Evolutionary conservation across 345 rosid genomes (phyloP).

Genomic region (Nephelium lappaceum): DNA sequence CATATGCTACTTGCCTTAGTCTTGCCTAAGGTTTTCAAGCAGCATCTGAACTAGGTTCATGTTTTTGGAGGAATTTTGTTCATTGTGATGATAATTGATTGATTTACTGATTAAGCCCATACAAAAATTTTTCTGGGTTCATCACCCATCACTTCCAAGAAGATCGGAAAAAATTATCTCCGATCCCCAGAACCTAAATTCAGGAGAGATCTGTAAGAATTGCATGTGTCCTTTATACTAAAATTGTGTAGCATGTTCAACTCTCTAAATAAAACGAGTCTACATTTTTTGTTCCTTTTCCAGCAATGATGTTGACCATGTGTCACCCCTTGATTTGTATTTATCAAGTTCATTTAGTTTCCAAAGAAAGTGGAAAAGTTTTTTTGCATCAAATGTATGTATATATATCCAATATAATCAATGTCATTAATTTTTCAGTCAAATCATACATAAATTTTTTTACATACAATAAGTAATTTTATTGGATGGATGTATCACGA

Average conservation of each 20-base stretch:
- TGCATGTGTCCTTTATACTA: not conserved
- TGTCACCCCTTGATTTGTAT: not conserved
- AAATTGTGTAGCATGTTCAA: slow-evolving; percentile 14
- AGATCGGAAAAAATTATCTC: not conserved
- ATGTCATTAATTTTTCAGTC: too few species aligned
- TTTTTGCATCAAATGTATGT: too few species aligned
- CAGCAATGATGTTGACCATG: not conserved
- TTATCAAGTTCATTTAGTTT: too few species aligned
- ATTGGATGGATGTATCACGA: too few species aligned
- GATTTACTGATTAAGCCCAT: slow-evolving; percentile 1
- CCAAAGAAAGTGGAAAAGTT: too few species aligned
- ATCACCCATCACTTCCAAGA: not conserved
- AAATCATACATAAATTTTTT: too few species aligned
- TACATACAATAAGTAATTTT: too few species aligned
- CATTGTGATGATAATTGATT: not conserved
- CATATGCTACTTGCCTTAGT: slow-evolving; percentile 82
- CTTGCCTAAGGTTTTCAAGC: slow-evolving; percentile 45
- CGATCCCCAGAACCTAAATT: not conserved
- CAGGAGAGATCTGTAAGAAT: not conserved
- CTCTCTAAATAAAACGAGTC: slow-evolving; percentile 8
- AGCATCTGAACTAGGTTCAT: not conserved
- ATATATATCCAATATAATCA: too few species aligned
- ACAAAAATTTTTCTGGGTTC: slow-evolving; percentile 9
- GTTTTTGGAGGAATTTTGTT: not conserved
- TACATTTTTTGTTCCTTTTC: not conserved